Percentiles rank a stretch among this genome's conserved stretches.
phyloP scores from a whole-genome alignment of 768 basidiomycete genomes.

The Pleurotus salmoneostramineus region DNA sequence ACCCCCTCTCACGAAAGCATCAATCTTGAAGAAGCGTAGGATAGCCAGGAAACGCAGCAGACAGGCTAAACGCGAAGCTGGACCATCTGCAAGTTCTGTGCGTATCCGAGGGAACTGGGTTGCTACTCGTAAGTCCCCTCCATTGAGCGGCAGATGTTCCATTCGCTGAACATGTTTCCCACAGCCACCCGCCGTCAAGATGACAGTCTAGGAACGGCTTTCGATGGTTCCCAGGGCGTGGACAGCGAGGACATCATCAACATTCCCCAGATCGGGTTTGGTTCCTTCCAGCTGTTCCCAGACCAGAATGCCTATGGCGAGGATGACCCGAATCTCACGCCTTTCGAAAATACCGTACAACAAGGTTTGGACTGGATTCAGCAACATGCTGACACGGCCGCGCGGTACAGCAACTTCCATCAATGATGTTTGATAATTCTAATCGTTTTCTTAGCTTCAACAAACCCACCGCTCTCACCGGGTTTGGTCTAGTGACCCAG shows the following conservation, averaged over 20 bases:
- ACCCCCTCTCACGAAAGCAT: slow-evolving; percentile 38
- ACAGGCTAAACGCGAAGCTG: slow-evolving; percentile 27
- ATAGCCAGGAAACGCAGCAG: slow-evolving; percentile 42
- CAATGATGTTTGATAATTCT: slow-evolving; percentile 13
- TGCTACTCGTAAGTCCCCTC: slow-evolving; percentile 39
- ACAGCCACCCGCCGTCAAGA: slow-evolving; percentile 46
- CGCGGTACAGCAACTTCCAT: slow-evolving; percentile 19
- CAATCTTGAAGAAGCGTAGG: slow-evolving; percentile 45
- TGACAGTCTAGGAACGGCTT: slow-evolving; percentile 42
- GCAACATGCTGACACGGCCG: slow-evolving; percentile 36
- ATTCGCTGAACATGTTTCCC: slow-evolving; percentile 7
- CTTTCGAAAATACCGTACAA: slow-evolving; percentile 50
- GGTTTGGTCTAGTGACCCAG: slow-evolving; percentile 63
- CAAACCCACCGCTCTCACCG: slow-evolving; percentile 38
- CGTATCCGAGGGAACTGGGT: slow-evolving; percentile 59
- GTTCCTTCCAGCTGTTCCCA: slow-evolving; percentile 64
- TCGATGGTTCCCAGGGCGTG: slow-evolving; percentile 62
- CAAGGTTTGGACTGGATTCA: slow-evolving; percentile 54
- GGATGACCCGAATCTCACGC: slow-evolving; percentile 41
- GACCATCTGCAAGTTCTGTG: slow-evolving; percentile 31
- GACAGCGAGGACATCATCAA: slow-evolving; percentile 62
- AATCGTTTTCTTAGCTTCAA: neutral
- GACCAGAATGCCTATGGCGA: slow-evolving; percentile 57
- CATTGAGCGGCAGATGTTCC: neutral
- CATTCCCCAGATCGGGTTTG: slow-evolving; percentile 54